A percentile compares a stretch with the other conserved stretches of the same genome.
Evolutionary conservation across 1,139 yeast genomes (phyloP).

Genomic region (Nematodospora anomalae): DNA sequence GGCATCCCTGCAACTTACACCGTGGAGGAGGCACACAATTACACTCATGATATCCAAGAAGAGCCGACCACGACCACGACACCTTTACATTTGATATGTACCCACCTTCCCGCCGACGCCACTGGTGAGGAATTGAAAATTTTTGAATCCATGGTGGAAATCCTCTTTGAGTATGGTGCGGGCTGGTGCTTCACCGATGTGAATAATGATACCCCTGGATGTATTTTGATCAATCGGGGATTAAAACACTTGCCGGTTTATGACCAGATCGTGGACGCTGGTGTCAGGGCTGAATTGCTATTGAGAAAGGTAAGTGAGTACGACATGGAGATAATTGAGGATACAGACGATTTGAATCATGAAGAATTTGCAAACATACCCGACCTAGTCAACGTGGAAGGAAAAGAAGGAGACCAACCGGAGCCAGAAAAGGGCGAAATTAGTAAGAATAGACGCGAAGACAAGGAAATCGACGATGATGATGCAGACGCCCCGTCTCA

Average conservation of each 20-base stretch:
- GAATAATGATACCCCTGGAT: conserved; percentile 75
- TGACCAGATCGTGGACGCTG: conserved; percentile 71
- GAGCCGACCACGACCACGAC: conserved; percentile 54
- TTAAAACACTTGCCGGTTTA: conserved; percentile 44
- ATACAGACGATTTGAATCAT: conserved; percentile 27
- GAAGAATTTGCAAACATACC: conserved; percentile 17
- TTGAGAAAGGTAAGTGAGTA: conserved; percentile 70
- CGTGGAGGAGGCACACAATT: conserved; percentile 69
- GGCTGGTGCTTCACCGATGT: conserved; percentile 81
- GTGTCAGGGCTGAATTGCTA: conserved; percentile 84
- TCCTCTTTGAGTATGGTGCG: conserved; percentile 80
- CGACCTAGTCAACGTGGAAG: conserved; percentile 14
- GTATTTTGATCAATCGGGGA: conserved; percentile 56
- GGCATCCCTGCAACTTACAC: conserved; percentile 87
- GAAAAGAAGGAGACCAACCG: conserved; percentile 15
- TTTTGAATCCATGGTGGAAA: conserved; percentile 57
- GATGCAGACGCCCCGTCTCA: conserved; percentile 55
- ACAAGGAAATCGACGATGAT: conserved; percentile 15
- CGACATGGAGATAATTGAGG: conserved; percentile 44
- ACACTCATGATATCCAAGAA: conserved; percentile 40
- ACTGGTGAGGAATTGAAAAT: conserved; percentile 45
- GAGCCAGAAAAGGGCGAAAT: conserved; percentile 16
- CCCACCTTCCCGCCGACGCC: conserved; percentile 49
- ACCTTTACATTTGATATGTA: conserved; percentile 70
- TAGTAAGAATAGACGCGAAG: conserved; percentile 10